Percentiles rank a stretch among this genome's conserved stretches.
phyloP scores from a whole-genome alignment of 164 flowering plant genomes.

The Vitis rupestris region DNA sequence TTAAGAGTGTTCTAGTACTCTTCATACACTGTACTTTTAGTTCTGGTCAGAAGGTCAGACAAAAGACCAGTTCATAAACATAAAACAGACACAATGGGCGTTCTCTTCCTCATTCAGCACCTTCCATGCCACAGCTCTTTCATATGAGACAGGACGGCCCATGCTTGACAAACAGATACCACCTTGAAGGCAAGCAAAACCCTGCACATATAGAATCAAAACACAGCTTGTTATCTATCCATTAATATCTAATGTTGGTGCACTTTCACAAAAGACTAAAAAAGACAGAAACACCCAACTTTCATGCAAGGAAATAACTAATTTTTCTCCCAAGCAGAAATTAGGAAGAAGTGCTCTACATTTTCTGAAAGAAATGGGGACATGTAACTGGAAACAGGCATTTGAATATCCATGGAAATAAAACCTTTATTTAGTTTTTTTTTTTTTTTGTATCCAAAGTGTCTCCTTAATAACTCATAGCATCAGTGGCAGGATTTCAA shows the following conservation, averaged over 20 bases:
- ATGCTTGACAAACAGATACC: constrained; percentile 95
- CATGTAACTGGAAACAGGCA: too few relatives aligned
- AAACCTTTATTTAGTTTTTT: too few relatives aligned
- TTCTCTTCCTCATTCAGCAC: constrained; percentile 82
- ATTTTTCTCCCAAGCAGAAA: too few relatives aligned
- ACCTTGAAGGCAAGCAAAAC: constrained; percentile 82
- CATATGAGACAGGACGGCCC: constrained; percentile 93
- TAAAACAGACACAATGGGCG: constrained; percentile 90
- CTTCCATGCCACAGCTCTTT: constrained; percentile 97
- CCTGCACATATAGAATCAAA: constrained; percentile 36
- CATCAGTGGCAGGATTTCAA: too few relatives aligned
- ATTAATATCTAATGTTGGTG: neutral
- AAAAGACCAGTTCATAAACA: constrained; percentile 97
- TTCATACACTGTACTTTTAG: neutral
- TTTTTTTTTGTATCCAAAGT: too few relatives aligned
- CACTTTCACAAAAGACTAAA: too few relatives aligned
- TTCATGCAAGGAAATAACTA: too few relatives aligned
- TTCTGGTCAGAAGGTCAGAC: constrained; percentile 34
- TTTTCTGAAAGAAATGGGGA: too few relatives aligned
- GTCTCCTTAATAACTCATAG: too few relatives aligned
- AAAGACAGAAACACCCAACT: too few relatives aligned
- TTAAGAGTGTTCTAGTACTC: neutral
- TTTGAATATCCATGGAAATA: too few relatives aligned
- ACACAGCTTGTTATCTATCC: neutral
- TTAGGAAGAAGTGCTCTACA: too few relatives aligned